These are phyloP conservation scores for Fonsecaea monophora DNA, from an alignment of 2,329 filamentous ascomycete species.

Conservation along the genomic window DNA sequence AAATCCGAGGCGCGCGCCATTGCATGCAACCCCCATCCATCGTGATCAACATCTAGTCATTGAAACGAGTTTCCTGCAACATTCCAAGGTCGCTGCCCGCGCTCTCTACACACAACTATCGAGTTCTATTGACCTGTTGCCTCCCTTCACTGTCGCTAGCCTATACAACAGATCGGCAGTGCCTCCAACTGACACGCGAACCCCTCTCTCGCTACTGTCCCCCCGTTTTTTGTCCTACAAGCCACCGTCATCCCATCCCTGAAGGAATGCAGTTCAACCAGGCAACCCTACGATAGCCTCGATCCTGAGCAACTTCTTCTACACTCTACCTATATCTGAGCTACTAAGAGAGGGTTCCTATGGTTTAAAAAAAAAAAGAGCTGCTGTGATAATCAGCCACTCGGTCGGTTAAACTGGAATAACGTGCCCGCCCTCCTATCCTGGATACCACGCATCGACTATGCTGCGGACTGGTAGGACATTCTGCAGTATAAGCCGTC, in stretches of 20 bases:
- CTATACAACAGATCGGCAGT: not conserved
- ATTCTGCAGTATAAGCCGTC: slow-evolving; percentile 20
- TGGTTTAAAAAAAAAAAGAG: no score
- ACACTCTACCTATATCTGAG: not conserved
- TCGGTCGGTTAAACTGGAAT: not conserved
- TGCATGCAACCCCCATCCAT: not conserved
- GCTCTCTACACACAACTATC: not conserved
- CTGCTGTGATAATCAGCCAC: no score
- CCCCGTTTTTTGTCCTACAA: slow-evolving; percentile 13
- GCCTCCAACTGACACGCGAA: slow-evolving; percentile 9
- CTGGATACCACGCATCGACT: slow-evolving; percentile 7
- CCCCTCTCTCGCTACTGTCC: slow-evolving; percentile 9
- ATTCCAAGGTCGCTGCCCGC: not conserved
- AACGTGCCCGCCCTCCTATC: not conserved
- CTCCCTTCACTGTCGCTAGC: not conserved
- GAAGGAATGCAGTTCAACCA: not conserved
- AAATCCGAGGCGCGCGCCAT: slow-evolving; percentile 4
- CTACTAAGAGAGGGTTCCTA: not conserved
- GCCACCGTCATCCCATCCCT: slow-evolving; percentile 1
- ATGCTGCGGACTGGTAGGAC: slow-evolving; percentile 33
- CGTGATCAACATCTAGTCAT: not conserved
- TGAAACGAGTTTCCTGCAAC: not conserved
- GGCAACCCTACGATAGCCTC: slow-evolving; percentile 1
- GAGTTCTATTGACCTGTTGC: not conserved
- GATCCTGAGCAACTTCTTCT: not conserved